These are phyloP conservation scores for Fraxinus albicans DNA, from an alignment of 305 asterid genomes.

Conservation along the genomic window DNA sequence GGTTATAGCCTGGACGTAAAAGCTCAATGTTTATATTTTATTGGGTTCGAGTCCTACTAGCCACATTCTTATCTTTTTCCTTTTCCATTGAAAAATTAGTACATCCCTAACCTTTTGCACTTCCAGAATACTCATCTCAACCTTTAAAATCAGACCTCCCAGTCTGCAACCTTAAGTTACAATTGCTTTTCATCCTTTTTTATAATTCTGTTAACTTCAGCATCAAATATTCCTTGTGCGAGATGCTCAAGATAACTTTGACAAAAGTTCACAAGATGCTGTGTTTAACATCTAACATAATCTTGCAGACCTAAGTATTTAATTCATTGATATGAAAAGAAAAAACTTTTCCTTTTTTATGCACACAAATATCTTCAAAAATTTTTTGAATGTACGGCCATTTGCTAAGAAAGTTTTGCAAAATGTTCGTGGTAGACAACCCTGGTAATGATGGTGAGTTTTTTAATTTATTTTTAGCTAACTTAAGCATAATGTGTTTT, in stretches of 20 bases:
- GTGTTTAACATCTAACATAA: neutral
- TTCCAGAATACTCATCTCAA: neutral
- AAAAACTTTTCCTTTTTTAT: neutral
- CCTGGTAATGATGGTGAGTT: neutral
- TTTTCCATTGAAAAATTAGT: neutral
- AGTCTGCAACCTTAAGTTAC: neutral
- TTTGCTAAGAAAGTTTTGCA: neutral
- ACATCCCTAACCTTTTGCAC: neutral
- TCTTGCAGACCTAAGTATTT: neutral
- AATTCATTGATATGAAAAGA: neutral
- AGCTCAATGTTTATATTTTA: neutral
- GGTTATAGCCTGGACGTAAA: neutral
- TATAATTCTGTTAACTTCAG: neutral
- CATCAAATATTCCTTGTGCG: neutral
- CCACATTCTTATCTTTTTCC: neutral
- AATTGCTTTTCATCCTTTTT: neutral
- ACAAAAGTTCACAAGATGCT: neutral
- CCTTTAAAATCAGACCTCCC: neutral
- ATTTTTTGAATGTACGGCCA: neutral
- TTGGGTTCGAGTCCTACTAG: neutral
- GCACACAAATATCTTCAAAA: neutral
- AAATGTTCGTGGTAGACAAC: neutral
- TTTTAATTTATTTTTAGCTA: no score
- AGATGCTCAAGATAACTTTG: neutral
- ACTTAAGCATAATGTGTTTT: neutral